phyloP scores from a whole-genome alignment of 148 eudicot species.

The Pharnaceum exiguum region DNA sequence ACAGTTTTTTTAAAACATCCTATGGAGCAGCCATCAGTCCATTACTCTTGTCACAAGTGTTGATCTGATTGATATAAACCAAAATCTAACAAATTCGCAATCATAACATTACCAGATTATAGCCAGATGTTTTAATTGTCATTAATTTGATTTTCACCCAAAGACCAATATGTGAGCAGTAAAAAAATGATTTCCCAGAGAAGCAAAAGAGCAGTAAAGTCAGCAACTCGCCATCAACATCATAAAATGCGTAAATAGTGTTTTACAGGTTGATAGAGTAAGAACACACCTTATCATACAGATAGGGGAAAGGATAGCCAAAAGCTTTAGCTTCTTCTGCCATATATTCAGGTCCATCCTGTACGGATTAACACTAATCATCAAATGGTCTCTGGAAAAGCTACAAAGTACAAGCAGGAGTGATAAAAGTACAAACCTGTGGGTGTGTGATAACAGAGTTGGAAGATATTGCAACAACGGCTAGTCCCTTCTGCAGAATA shows the following conservation, averaged over 20 bases:
- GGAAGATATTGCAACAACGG: slow-evolving; percentile 93
- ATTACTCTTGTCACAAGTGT: no score
- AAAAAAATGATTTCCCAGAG: no score
- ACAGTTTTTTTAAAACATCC: no score
- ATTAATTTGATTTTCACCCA: no score
- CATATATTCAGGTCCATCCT: slow-evolving; percentile 97
- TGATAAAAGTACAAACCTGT: slow-evolving; percentile 56
- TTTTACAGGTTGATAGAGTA: background rate
- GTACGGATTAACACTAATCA: slow-evolving; percentile 23
- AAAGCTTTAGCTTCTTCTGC: slow-evolving; percentile 77
- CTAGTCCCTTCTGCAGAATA: slow-evolving; percentile 87
- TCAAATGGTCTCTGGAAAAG: slow-evolving; percentile 22
- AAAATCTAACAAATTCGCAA: no score
- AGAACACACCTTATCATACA: slow-evolving; percentile 72
- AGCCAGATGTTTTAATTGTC: no score
- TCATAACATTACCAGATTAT: no score
- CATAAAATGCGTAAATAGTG: background rate
- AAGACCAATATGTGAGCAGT: no score
- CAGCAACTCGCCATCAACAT: background rate
- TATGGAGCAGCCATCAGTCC: no score
- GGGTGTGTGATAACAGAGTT: slow-evolving; percentile 84
- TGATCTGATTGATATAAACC: no score
- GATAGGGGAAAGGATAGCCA: slow-evolving; percentile 89
- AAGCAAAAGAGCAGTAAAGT: no score
- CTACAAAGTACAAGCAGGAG: slow-evolving; percentile 22